Percentiles rank a stretch among this genome's conserved stretches.
phyloP scores from a whole-genome alignment of 345 rosid species.

The Punica granatum region DNA sequence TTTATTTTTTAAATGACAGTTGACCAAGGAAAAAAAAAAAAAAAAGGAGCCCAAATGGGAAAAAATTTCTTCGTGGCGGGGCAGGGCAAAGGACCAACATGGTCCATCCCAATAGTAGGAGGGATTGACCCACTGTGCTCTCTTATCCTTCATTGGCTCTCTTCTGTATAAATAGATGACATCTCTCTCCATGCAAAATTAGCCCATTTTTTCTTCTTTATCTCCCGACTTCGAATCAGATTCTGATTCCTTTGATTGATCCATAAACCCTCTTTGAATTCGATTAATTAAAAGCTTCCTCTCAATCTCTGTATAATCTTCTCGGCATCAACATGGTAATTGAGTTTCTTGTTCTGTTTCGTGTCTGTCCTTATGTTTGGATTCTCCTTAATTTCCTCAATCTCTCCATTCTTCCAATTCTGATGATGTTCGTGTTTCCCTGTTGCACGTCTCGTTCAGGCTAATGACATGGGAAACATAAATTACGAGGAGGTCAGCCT shows the following conservation, averaged over 20 bases:
- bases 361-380: not conserved
- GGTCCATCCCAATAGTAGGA: too few relatives aligned
- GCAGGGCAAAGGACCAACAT: too few relatives aligned
- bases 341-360: not conserved
- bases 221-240: too few relatives aligned
- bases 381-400: not conserved
- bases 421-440: not conserved
- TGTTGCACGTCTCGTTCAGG: conserved; percentile 7
- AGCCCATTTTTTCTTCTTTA: not conserved
- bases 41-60: too few relatives aligned
- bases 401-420: not conserved
- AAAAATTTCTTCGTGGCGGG: too few relatives aligned
- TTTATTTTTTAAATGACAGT: too few relatives aligned
- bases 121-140: too few relatives aligned
- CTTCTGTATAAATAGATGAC: not conserved
- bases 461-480: conserved; percentile 1
- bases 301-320: not conserved
- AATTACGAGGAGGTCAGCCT: conserved; percentile 15
- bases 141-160: not conserved
- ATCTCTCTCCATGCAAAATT: not conserved
- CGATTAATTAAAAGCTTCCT: not conserved
- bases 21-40: not conserved
- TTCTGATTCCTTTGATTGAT: not conserved
- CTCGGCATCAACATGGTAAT: not conserved
- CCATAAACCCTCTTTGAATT: not conserved